A percentile compares a stretch with the other conserved stretches of the same genome.
Conservation (phyloP, 345 rosid genomes). For the Aquilaria yunnanensis region DNA sequence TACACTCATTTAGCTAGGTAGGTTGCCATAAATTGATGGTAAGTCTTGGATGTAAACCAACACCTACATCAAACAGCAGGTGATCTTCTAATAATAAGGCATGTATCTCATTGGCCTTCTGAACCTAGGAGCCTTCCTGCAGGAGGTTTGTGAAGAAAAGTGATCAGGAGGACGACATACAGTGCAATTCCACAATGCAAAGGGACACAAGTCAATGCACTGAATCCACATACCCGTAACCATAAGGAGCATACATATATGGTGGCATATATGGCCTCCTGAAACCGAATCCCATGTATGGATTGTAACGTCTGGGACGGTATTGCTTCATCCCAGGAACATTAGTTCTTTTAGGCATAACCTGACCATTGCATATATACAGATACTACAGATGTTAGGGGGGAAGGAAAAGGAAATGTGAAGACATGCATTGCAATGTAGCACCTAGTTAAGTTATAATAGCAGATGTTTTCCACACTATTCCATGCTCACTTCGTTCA, state of each 20-base stretch:
- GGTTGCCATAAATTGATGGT: too few relatives aligned
- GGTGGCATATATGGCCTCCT: conserved; percentile 77
- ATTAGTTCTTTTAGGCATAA: conserved; percentile 81
- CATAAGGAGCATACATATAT: conserved; percentile 79
- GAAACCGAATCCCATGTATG: conserved; percentile 58
- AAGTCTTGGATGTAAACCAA: neutral
- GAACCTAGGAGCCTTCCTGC: conserved; percentile 91
- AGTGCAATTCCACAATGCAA: neutral
- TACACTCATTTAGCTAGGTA: too few relatives aligned
- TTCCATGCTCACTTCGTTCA: too few relatives aligned
- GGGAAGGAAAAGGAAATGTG: too few relatives aligned
- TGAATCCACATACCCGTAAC: conserved; percentile 63
- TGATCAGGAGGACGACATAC: neutral
- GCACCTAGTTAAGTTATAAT: too few relatives aligned
- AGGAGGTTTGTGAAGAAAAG: conserved; percentile 5
- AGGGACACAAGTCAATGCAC: neutral
- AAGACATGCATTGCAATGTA: too few relatives aligned
- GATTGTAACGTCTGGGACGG: conserved; percentile 66
- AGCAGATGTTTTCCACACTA: too few relatives aligned
- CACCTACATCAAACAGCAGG: neutral
- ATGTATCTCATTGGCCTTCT: conserved; percentile 85
- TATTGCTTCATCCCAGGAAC: conserved; percentile 95
- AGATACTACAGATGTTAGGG: too few relatives aligned
- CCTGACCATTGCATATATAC: conserved; percentile 28
- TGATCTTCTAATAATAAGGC: conserved; percentile 65